A percentile compares a stretch with the other conserved stretches of the same genome.
Evolutionary conservation across 2,329 filamentous ascomycete species (phyloP).

Genomic region (Ophiostoma novo-ulmi): DNA sequence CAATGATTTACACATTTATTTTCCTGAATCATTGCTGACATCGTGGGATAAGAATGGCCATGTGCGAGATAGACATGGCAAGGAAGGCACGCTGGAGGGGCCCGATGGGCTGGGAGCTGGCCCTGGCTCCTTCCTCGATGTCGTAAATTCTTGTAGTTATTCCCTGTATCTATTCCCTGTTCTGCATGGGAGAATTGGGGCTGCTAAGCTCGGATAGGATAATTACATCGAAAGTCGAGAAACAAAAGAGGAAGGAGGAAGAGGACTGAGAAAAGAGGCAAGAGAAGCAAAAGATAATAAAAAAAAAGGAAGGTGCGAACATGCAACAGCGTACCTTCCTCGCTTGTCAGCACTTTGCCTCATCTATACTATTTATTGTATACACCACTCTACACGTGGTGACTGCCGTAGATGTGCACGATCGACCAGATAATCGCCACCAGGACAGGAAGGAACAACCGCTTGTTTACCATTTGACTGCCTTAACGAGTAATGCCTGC

Average conservation of each 20-base stretch:
- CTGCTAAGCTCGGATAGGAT: constrained; percentile 1
- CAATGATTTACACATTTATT: neutral
- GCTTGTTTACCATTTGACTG: too few species aligned
- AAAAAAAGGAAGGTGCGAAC: neutral
- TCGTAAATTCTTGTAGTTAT: neutral
- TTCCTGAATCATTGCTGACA: neutral
- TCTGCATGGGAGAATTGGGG: neutral
- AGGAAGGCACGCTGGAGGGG: constrained; percentile 11
- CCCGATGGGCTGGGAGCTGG: neutral
- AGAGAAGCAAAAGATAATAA: neutral
- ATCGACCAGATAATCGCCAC: neutral
- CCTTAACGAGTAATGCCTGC: neutral
- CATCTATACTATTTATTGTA: neutral
- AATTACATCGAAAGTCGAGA: neutral
- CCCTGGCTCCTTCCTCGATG: neutral
- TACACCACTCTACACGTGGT: neutral
- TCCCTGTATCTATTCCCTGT: neutral
- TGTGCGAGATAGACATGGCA: constrained; percentile 10
- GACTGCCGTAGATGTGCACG: neutral
- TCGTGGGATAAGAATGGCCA: constrained; percentile 1
- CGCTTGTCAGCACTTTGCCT: neutral
- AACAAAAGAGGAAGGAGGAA: neutral
- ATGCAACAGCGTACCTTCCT: too few species aligned
- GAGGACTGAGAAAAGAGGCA: neutral
- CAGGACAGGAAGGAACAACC: constrained; percentile 6